phyloP scores from a whole-genome alignment of 2,329 filamentous ascomycete species.

The Raffaelea albimanens region DNA sequence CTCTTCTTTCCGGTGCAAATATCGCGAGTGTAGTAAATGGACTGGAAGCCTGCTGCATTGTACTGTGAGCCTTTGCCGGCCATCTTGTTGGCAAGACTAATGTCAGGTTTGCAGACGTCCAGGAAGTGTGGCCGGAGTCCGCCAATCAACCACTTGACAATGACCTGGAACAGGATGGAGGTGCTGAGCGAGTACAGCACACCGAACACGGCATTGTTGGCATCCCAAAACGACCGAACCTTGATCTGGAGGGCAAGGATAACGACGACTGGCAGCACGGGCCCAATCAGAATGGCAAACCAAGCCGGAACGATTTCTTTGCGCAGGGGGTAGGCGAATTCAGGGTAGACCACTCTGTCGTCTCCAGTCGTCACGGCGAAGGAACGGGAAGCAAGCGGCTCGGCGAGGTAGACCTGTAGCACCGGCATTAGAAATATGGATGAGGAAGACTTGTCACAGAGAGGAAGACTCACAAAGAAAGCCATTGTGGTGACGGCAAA shows the following conservation, averaged over 20 bases:
- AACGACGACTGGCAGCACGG: slow-evolving; percentile 53
- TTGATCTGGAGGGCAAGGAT: slow-evolving; percentile 59
- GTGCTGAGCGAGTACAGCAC: slow-evolving; percentile 61
- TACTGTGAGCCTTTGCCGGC: slow-evolving; percentile 25
- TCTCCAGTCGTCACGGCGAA: slow-evolving; percentile 59
- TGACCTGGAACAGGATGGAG: slow-evolving; percentile 67
- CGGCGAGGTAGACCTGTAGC: slow-evolving; percentile 53
- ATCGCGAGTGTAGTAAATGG: slow-evolving; percentile 58
- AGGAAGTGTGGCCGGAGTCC: slow-evolving; percentile 66
- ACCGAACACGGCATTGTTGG: slow-evolving; percentile 62
- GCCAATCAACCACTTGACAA: slow-evolving; percentile 67
- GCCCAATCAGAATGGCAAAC: slow-evolving; percentile 56
- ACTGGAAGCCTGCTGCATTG: slow-evolving; percentile 34
- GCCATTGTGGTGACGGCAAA: slow-evolving; percentile 34
- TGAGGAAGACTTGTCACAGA: slow-evolving; percentile 44
- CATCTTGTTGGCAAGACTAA: slow-evolving; percentile 30
- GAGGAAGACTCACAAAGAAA: slow-evolving; percentile 44
- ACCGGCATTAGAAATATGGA: too few species aligned
- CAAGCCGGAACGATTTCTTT: slow-evolving; percentile 65
- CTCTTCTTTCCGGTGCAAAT: slow-evolving; percentile 59
- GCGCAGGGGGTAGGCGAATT: slow-evolving; percentile 62
- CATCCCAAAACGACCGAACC: slow-evolving; percentile 58
- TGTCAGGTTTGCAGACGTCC: slow-evolving; percentile 54
- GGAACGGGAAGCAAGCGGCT: slow-evolving; percentile 57
- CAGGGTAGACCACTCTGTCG: slow-evolving; percentile 58